Percentiles rank a stretch among this genome's conserved stretches.
Evolutionary conservation across 2,329 filamentous ascomycete genomes (phyloP).

Genomic region (Bipolaris bicolor): DNA sequence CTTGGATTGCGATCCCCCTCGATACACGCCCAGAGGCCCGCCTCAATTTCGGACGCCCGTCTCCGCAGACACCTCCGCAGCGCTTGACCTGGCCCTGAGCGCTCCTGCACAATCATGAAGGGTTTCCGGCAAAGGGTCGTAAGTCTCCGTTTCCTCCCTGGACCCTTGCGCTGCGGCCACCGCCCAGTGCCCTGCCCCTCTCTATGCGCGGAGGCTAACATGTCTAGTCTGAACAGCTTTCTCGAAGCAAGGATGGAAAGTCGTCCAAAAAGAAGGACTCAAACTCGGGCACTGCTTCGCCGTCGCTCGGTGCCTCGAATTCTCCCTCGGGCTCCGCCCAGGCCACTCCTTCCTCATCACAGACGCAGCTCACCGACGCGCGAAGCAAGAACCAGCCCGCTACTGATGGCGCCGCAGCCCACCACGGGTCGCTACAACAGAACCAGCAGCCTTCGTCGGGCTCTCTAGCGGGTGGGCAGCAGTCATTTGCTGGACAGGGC

Average conservation of each 20-base stretch:
- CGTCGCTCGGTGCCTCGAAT: slow-evolving; percentile 65
- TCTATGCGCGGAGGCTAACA: slow-evolving; percentile 54
- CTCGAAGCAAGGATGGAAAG: slow-evolving; percentile 86
- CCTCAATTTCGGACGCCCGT: slow-evolving; percentile 31
- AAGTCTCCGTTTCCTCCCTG: slow-evolving; percentile 56
- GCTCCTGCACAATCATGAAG: slow-evolving; percentile 75
- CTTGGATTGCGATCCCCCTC: slow-evolving; percentile 32
- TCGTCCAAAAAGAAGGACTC: slow-evolving; percentile 71
- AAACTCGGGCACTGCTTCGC: slow-evolving; percentile 75
- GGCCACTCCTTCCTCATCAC: slow-evolving; percentile 85
- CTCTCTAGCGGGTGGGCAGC: slow-evolving; percentile 37
- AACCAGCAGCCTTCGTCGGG: slow-evolving; percentile 41
- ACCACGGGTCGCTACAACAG: slow-evolving; percentile 37
- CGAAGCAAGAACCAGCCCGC: slow-evolving; percentile 78
- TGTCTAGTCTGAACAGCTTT: slow-evolving; percentile 78
- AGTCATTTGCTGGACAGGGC: slow-evolving; percentile 43
- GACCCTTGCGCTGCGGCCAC: slow-evolving; percentile 30
- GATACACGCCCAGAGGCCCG: slow-evolving; percentile 31
- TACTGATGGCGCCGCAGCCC: slow-evolving; percentile 38
- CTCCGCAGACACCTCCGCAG: slow-evolving; percentile 35
- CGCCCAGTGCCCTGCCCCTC: slow-evolving; percentile 23
- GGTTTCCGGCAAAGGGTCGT: slow-evolving; percentile 97
- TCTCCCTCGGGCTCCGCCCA: slow-evolving; percentile 67
- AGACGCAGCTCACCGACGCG: slow-evolving; percentile 82
- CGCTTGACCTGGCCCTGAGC: slow-evolving; percentile 40